Conservation (phyloP, 257 asterid species). For the Coffea canephora region DNA sequence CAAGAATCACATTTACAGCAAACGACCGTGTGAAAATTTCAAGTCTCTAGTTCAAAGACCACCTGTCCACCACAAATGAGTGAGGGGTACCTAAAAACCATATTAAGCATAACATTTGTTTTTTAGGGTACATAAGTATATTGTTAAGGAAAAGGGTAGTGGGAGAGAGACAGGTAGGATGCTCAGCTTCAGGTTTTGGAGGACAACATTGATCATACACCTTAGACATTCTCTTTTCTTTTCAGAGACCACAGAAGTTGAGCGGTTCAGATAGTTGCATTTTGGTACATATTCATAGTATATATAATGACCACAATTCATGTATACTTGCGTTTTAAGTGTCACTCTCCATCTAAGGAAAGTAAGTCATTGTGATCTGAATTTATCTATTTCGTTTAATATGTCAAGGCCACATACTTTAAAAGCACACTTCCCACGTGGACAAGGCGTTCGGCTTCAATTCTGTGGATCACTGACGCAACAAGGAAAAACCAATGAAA, state of each 20-base stretch:
- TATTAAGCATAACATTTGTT: too few species aligned
- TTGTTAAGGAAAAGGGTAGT: not conserved
- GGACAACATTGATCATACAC: not conserved
- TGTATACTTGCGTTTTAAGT: not conserved
- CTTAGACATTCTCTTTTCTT: not conserved
- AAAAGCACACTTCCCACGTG: not conserved
- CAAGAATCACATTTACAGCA: not conserved
- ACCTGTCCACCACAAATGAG: not conserved
- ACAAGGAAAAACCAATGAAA: not conserved
- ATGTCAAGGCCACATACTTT: not conserved
- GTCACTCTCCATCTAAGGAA: not conserved
- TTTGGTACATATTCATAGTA: too few species aligned
- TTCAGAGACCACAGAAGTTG: not conserved
- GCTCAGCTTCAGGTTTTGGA: not conserved
- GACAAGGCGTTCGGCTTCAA: not conserved
- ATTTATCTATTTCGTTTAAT: not conserved
- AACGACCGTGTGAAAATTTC: not conserved
- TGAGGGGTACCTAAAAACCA: not conserved
- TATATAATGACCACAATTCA: not conserved
- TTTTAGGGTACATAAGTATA: not conserved
- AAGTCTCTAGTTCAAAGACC: not conserved
- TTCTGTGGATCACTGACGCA: not conserved
- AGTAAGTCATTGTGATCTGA: not conserved
- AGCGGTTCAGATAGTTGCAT: not conserved
- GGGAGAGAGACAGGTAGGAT: not conserved